Percentiles rank a stretch among this genome's conserved stretches.
Conservation (phyloP, 2,329 filamentous ascomycete species). For the Lasiodiplodia sp. region DNA sequence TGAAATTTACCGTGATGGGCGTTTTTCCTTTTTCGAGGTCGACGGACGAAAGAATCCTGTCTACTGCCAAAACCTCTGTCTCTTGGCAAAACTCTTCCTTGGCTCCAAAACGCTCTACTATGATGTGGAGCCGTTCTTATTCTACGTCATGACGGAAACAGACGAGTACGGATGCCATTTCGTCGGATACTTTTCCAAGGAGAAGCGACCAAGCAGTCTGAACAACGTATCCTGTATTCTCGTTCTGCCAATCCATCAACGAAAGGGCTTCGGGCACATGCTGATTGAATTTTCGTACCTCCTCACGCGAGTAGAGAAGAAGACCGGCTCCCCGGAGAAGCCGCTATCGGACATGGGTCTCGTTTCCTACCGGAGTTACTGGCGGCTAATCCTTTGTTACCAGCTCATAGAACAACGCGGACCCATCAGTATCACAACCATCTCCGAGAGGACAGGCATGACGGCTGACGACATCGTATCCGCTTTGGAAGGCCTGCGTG, state of each 20-base stretch:
- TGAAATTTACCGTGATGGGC: slow-evolving; percentile 92
- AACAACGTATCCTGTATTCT: slow-evolving; percentile 99
- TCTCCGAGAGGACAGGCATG: slow-evolving; percentile 91
- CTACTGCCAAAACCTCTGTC: slow-evolving; percentile 98
- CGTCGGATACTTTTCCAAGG: slow-evolving; percentile 99
- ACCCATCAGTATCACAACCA: slow-evolving; percentile 65
- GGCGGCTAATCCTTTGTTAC: slow-evolving; percentile 86
- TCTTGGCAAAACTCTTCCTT: slow-evolving; percentile 95
- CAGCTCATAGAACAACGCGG: slow-evolving; percentile 73
- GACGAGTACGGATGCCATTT: slow-evolving; percentile 93
- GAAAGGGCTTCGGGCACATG: slow-evolving; percentile 95
- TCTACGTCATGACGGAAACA: slow-evolving; percentile 96
- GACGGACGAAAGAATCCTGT: slow-evolving; percentile 96
- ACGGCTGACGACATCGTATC: slow-evolving; percentile 96
- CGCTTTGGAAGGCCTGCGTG: slow-evolving; percentile 86
- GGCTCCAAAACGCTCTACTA: slow-evolving; percentile 98
- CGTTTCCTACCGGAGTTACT: slow-evolving; percentile 97
- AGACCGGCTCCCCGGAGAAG: slow-evolving; percentile 96
- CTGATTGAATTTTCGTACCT: slow-evolving; percentile 99
- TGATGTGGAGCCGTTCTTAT: slow-evolving; percentile 95
- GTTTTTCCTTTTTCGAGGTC: slow-evolving; percentile 95
- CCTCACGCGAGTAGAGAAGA: slow-evolving; percentile 88
- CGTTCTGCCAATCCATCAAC: slow-evolving; percentile 93
- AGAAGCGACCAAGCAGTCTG: slow-evolving; percentile 90
- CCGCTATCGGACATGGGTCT: slow-evolving; percentile 97